Percentiles rank a stretch among this genome's conserved stretches.
Conservation (phyloP, 805 yeast genomes). For the Candida pseudoglaebosa region DNA sequence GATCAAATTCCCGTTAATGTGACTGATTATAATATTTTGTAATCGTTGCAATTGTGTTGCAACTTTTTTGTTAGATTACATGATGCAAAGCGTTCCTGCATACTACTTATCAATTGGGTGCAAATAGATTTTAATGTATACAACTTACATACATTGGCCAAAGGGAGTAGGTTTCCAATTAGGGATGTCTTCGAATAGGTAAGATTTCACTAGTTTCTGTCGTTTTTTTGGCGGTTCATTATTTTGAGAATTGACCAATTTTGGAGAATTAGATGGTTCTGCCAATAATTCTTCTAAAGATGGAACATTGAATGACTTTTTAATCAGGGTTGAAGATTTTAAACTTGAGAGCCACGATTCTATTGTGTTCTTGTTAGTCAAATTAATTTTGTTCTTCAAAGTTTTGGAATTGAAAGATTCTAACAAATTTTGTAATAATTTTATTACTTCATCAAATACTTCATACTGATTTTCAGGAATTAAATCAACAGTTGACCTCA, state of each 20-base stretch:
- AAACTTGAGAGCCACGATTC: constrained; percentile 3
- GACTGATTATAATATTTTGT: too few relatives aligned
- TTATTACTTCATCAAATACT: background rate
- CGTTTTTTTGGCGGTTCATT: constrained; percentile 5
- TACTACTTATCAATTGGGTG: constrained; percentile 1
- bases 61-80: background rate
- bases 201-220: constrained; percentile 2
- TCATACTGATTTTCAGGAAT: background rate
- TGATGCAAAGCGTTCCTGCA: background rate
- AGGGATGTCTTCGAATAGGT: constrained; percentile 26
- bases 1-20: too few relatives aligned
- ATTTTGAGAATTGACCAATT: background rate
- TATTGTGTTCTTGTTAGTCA: background rate
- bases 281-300: constrained; percentile 23
- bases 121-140: background rate
- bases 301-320: constrained; percentile 14
- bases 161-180: constrained; percentile 56
- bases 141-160: constrained; percentile 28
- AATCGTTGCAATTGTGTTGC: background rate
- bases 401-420: background rate
- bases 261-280: too few relatives aligned
- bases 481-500: background rate
- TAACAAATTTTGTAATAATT: background rate
- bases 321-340: background rate
- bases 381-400: constrained; percentile 2